Base-by-base conservation (phyloP, 1,139 yeast genomes). In the Sugiyamaella neomexicana region DNA sequence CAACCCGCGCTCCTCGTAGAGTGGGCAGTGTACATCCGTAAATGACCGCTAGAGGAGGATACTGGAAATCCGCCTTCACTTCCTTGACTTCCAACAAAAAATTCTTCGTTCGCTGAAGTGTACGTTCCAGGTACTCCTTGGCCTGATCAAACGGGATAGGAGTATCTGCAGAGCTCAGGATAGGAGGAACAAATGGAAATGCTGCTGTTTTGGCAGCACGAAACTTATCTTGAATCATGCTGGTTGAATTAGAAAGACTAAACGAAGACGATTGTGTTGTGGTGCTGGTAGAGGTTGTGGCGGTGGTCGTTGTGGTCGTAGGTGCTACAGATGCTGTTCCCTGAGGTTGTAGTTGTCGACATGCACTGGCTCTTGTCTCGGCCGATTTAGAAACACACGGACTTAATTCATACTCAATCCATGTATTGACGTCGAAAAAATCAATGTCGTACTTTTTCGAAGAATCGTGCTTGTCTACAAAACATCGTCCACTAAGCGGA, bases 21-120 rank as follows among this genome's bases (percentile, higher is more conserved):
- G 96, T 87, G 0, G 97, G 97, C 1, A 89, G 86, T 5, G 79
- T 76, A 65, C 86, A 82, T 7, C 96, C 95, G 66, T 86, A 89
- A 0, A 90, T 85, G 1, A 85, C 77, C 0, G 89, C 95, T 72
- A 90, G 68, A 0, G 97, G 97, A 2, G 97, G 97, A 65, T 89
- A 88, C 15, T 70, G 71, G 34, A 76, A 65, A 13, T 72, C 75
- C 2, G 78, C 76, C 17, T 80, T 77, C 9, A 38, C 51, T 61
- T 76, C 83, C 31, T 80, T 79, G 39, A 90, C 72, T n/a, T 83
- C 81, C 15, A 76, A 70, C 27, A 85, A 61, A 63, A 81, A 90
- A 57, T 74, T 70, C 59, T 82, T 82, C 1, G 96, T 82, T 41
- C 82, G 70, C 53, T 74, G 72, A 49, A 90, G 73, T 0, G 95